Conservation (phyloP, 192 early-diverging fungal genomes). For the Martensiomyces pterosporus region DNA sequence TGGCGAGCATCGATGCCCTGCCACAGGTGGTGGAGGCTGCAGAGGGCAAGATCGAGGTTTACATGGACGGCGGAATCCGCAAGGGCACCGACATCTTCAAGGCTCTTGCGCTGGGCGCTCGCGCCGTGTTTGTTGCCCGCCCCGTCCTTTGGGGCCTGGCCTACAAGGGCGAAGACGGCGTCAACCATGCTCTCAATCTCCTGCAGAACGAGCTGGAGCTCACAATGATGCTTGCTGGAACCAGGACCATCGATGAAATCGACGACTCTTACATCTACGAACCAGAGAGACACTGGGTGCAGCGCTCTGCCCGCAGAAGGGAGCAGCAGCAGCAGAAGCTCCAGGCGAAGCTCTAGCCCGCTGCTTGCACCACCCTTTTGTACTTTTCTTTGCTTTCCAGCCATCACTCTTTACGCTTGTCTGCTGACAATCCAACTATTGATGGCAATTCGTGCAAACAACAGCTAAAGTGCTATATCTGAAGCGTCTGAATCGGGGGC, state of each 20-base stretch:
- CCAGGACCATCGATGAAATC: constrained; percentile 63
- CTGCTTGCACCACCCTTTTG: background rate
- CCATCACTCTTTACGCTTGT: too few relatives aligned
- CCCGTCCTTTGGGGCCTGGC: constrained; percentile 75
- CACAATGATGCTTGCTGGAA: constrained; percentile 73
- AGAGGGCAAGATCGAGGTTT: constrained; percentile 74
- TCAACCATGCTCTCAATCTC: constrained; percentile 66
- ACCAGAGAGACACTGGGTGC: constrained; percentile 38
- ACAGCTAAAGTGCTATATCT: constrained; percentile 9
- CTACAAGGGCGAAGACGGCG: constrained; percentile 87
- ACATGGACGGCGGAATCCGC: constrained; percentile 90
- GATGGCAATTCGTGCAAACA: constrained; percentile 3
- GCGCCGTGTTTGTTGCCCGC: constrained; percentile 61
- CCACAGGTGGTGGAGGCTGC: constrained; percentile 80
- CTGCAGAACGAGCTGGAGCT: constrained; percentile 84
- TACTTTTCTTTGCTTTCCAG: background rate
- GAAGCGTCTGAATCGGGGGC: constrained; percentile 33
- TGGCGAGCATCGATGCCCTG: constrained; percentile 81
- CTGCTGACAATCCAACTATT: too few relatives aligned
- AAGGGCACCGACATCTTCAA: constrained; percentile 93
- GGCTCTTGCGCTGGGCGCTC: constrained; percentile 91
- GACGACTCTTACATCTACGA: constrained; percentile 49
- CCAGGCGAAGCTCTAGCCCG: background rate
- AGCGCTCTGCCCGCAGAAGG: background rate
- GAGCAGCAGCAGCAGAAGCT: background rate